Evolutionary conservation across 2,329 filamentous ascomycete species (phyloP).

Genomic region (Colletotrichum sp.): DNA sequence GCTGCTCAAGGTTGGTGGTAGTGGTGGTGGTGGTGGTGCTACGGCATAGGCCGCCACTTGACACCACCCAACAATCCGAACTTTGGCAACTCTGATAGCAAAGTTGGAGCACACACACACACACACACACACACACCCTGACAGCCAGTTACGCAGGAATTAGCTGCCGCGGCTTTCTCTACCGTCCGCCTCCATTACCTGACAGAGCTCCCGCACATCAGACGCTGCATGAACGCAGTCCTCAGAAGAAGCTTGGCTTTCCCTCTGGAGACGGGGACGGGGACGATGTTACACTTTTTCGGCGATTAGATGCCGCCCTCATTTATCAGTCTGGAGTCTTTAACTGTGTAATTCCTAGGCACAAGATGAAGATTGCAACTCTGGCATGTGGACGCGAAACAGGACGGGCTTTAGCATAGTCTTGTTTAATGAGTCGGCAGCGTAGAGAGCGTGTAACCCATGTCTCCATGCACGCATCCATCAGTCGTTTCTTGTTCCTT

Average conservation of each 20-base stretch:
- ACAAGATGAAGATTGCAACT: neutral
- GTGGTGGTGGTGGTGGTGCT: neutral
- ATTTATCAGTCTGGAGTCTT: neutral
- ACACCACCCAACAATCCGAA: neutral
- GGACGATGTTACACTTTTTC: neutral
- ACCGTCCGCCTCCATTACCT: neutral
- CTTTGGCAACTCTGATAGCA: neutral
- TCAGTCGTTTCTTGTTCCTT: slow-evolving; percentile 18
- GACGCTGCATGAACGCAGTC: neutral
- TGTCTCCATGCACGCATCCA: neutral
- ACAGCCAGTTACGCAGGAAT: neutral
- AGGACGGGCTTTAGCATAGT: neutral
- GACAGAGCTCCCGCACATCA: neutral
- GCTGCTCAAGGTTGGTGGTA: neutral
- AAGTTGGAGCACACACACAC: neutral
- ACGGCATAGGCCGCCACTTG: neutral
- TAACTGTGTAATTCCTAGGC: neutral
- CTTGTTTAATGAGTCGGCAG: neutral
- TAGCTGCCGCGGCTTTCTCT: neutral
- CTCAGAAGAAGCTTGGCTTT: neutral
- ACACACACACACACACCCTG: neutral
- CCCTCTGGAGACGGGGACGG: neutral
- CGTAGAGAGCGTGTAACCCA: neutral
- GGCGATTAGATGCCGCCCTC: neutral
- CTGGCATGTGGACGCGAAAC: neutral